Evolutionary conservation across 176 grass and related monocot genomes (phyloP).

Genomic region (Stipa capillata): DNA sequence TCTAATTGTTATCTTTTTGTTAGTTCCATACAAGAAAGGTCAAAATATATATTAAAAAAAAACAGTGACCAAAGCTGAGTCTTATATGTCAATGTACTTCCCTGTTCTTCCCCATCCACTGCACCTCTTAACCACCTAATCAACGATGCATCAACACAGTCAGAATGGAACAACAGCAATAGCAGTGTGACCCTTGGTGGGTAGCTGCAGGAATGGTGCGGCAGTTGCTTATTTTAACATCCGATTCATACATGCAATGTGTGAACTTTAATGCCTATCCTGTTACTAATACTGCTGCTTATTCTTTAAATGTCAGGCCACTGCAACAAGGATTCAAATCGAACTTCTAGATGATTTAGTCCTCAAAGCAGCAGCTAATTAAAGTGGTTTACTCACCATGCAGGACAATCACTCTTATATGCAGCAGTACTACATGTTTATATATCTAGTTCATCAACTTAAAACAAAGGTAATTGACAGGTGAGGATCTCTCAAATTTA

Average conservation of each 20-base stretch:
- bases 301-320: background rate
- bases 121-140: background rate
- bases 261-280: background rate
- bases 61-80: background rate
- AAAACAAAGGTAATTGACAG: background rate
- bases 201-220: background rate
- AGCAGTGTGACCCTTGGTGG: background rate
- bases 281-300: background rate
- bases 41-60: background rate
- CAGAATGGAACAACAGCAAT: background rate
- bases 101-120: background rate
- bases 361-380: background rate
- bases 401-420: background rate
- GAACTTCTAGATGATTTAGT: background rate
- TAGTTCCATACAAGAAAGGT: background rate
- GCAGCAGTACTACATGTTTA: background rate
- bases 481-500: background rate
- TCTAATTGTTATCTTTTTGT: background rate
- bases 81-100: background rate
- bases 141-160: background rate
- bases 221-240: background rate
- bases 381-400: background rate
- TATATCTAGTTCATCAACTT: background rate
- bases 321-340: background rate
- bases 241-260: background rate